phyloP scores from a whole-genome alignment of 306 rosid genomes.

The Vachellia pachyceras region DNA sequence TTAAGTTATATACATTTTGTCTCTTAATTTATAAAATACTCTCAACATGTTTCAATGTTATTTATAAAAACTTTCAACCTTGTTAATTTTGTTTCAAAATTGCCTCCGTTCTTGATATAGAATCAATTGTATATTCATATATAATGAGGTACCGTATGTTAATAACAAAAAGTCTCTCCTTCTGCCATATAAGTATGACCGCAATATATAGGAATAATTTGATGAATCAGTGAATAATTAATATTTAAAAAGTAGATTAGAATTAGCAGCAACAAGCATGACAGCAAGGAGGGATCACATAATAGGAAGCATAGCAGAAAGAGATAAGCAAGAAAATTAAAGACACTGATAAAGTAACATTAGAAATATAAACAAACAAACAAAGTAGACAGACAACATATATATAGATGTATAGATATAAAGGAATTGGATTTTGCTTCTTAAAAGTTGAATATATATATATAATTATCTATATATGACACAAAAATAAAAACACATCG shows the following conservation, averaged over 20 bases:
- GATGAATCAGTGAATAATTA: background rate
- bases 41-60: too few relatives aligned
- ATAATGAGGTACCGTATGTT: too few relatives aligned
- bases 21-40: too few relatives aligned
- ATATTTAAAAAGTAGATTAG: background rate
- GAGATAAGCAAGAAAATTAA: slow-evolving; percentile 39
- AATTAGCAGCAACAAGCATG: slow-evolving; percentile 50
- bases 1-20: background rate
- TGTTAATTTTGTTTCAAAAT: too few relatives aligned
- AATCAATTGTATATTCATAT: too few relatives aligned
- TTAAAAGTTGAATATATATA: slow-evolving; percentile 43
- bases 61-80: too few relatives aligned
- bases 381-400: slow-evolving; percentile 55
- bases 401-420: slow-evolving; percentile 51
- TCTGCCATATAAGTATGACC: too few relatives aligned
- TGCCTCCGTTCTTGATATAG: too few relatives aligned
- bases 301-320: slow-evolving; percentile 27
- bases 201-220: background rate
- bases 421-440: slow-evolving; percentile 61
- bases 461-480: slow-evolving; percentile 37
- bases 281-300: slow-evolving; percentile 59
- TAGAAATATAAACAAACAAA: slow-evolving; percentile 34
- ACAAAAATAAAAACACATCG: slow-evolving; percentile 56
- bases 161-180: too few relatives aligned
- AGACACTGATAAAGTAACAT: slow-evolving; percentile 39